phyloP scores from a whole-genome alignment of 176 grass and related monocot genomes.

The Paspalum vaginatum region DNA sequence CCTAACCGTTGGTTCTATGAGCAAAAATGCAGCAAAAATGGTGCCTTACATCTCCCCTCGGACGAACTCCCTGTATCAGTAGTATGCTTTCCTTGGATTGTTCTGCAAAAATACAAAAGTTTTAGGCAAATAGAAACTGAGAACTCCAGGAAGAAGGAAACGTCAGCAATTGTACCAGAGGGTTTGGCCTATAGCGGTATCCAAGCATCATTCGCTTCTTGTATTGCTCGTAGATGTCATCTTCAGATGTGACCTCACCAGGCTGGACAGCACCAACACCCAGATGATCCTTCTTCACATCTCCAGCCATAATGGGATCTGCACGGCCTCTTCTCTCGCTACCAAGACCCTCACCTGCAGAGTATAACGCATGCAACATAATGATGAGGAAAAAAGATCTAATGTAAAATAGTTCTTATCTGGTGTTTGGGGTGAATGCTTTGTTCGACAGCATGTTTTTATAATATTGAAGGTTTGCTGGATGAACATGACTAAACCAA shows the following conservation, averaged over 20 bases:
- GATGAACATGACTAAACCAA: neutral
- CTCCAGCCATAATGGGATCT: conserved; percentile 90
- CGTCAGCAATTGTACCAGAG: conserved; percentile 57
- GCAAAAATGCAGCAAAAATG: conserved; percentile 41
- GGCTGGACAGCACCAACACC: conserved; percentile 85
- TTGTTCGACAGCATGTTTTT: neutral
- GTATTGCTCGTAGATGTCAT: conserved; percentile 99
- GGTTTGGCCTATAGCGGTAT: conserved; percentile 87
- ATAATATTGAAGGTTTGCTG: neutral
- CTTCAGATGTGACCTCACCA: conserved; percentile 76
- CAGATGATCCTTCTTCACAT: conserved; percentile 85
- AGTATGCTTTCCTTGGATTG: conserved; percentile 89
- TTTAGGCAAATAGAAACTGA: neutral
- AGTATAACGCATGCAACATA: conserved; percentile 14
- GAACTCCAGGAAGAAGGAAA: conserved; percentile 1
- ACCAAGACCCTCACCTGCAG: conserved; percentile 95
- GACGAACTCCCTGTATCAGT: conserved; percentile 46
- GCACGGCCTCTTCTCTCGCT: conserved; percentile 81
- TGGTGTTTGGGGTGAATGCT: neutral
- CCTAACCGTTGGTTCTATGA: conserved; percentile 35
- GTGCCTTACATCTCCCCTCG: conserved; percentile 44
- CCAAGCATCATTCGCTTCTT: conserved; percentile 99
- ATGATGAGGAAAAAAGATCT: neutral
- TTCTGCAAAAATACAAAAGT: conserved; percentile 51
- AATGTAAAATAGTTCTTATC: neutral